Evolutionary conservation across 306 rosid species (phyloP).

Genomic region (Prunus padus): DNA sequence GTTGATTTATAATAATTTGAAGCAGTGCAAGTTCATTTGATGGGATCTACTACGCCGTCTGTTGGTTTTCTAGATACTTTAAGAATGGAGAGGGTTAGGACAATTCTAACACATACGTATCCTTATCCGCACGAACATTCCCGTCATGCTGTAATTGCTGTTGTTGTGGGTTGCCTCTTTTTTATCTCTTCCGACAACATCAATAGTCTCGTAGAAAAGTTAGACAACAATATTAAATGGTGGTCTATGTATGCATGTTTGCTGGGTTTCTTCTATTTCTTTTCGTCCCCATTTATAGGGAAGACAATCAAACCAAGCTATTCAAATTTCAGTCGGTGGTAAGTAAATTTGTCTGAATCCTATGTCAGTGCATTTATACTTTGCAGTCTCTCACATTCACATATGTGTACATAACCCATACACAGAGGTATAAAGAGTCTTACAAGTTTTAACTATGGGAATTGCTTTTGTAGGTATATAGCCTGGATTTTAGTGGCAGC

Average conservation of each 20-base stretch:
- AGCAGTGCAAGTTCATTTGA: constrained; percentile 22
- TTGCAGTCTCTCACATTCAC: constrained; percentile 2
- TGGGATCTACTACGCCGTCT: constrained; percentile 60
- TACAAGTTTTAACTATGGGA: constrained; percentile 26
- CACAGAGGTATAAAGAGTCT: not conserved
- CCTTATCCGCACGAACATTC: constrained; percentile 98
- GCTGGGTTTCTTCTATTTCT: constrained; percentile 94
- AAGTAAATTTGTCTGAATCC: constrained; percentile 34
- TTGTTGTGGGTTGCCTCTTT: constrained; percentile 88
- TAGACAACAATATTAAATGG: constrained; percentile 93
- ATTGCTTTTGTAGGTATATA: constrained; percentile 64
- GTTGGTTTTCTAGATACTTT: constrained; percentile 65
- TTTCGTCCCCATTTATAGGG: constrained; percentile 93
- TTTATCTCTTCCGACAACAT: constrained; percentile 96
- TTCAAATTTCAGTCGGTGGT: constrained; percentile 98
- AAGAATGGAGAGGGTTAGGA: constrained; percentile 92
- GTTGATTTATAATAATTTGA: constrained; percentile 27
- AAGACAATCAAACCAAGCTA: constrained; percentile 97
- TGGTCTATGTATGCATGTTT: constrained; percentile 94
- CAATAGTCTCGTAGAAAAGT: constrained; percentile 82
- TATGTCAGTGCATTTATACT: not conserved
- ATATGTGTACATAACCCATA: not conserved
- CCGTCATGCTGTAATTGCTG: constrained; percentile 95
- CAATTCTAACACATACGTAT: constrained; percentile 70
- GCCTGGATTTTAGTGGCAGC: constrained; percentile 95